Evolutionary conservation across 345 rosid species (phyloP).

Genomic region (Mallotus nudiflorus): DNA sequence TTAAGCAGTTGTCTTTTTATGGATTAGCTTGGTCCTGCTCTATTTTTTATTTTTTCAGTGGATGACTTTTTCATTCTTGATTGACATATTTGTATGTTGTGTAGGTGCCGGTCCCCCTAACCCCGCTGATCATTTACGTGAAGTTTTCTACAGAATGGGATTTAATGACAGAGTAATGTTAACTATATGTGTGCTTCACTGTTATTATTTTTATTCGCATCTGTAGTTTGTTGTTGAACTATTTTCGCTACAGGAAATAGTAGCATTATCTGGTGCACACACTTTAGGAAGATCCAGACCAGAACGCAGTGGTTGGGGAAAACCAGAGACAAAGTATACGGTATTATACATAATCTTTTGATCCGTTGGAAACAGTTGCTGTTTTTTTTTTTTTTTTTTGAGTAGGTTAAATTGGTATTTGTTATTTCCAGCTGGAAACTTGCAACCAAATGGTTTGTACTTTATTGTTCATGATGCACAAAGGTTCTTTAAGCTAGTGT

Average conservation of each 20-base stretch:
- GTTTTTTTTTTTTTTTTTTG: background rate
- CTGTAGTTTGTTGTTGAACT: constrained; percentile 8
- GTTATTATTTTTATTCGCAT: background rate
- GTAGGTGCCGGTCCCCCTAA: constrained; percentile 90
- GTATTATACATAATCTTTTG: constrained; percentile 37
- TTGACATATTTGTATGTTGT: constrained; percentile 13
- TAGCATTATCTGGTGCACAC: constrained; percentile 95
- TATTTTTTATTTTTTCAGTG: background rate
- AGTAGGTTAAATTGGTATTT: background rate
- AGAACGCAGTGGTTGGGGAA: constrained; percentile 97
- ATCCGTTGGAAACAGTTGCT: background rate
- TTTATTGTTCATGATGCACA: no score
- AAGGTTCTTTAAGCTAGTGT: no score
- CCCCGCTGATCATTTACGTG: constrained; percentile 80
- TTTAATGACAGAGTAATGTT: constrained; percentile 69
- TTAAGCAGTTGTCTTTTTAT: background rate
- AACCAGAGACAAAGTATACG: constrained; percentile 94
- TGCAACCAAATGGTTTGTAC: no score
- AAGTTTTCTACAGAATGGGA: constrained; percentile 93
- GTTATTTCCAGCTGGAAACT: background rate
- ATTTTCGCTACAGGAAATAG: constrained; percentile 66
- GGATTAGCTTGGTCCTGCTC: background rate
- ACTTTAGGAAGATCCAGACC: constrained; percentile 94
- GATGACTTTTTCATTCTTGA: constrained; percentile 5
- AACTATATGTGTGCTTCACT: background rate